These are phyloP conservation scores for Plasmodium gonderi DNA, from an alignment of 169 alveolate genomes.

Conservation along the genomic window DNA sequence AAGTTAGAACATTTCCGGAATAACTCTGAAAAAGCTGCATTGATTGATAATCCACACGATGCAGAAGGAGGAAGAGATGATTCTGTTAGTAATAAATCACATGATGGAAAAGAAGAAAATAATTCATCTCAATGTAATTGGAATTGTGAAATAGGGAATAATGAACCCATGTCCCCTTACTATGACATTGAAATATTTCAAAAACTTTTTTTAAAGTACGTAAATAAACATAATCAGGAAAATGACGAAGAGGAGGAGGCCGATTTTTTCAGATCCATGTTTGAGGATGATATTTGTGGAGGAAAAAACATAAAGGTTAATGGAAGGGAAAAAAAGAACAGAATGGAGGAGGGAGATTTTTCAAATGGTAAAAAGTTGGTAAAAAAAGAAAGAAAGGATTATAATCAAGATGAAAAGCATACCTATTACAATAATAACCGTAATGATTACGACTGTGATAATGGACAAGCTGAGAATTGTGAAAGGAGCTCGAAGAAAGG, in stretches of 20 bases:
- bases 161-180: slow-evolving; percentile 21
- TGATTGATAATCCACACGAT: too few species aligned
- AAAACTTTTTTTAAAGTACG: slow-evolving; percentile 33
- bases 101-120: not conserved
- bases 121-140: not conserved
- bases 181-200: slow-evolving; percentile 23
- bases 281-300: slow-evolving; percentile 6
- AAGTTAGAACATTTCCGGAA: not conserved
- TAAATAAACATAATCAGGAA: not conserved
- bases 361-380: not conserved
- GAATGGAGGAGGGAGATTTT: not conserved
- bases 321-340: not conserved
- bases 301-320: not conserved
- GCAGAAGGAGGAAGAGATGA: too few species aligned
- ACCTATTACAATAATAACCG: too few species aligned
- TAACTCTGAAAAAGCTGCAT: not conserved
- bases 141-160: not conserved
- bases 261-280: not conserved
- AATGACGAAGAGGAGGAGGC: slow-evolving; percentile 12
- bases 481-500: too few species aligned
- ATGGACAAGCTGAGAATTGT: too few species aligned
- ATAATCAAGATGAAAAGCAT: too few species aligned
- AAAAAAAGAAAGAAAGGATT: not conserved
- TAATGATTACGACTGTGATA: too few species aligned
- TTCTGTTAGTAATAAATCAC: too few species aligned